phyloP scores from a whole-genome alignment of 2,329 filamentous ascomycete species.

The Colletotrichum tamarilloi region DNA sequence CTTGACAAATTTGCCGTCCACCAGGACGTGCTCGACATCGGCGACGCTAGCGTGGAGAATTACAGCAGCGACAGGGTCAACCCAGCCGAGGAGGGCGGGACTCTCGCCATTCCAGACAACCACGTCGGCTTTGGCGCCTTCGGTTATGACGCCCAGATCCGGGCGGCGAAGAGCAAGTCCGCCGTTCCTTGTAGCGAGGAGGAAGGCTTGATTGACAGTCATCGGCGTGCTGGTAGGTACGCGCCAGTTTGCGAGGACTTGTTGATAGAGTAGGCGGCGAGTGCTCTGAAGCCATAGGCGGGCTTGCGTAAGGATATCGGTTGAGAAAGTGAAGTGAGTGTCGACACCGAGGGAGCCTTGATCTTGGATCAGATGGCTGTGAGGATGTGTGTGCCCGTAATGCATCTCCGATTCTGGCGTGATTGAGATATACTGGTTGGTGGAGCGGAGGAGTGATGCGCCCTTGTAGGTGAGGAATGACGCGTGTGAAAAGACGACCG shows the following conservation, averaged over 20 bases:
- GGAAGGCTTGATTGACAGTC: slow-evolving; percentile 65
- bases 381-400: slow-evolving; percentile 63
- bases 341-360: slow-evolving; percentile 65
- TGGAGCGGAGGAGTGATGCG: slow-evolving; percentile 54
- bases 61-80: slow-evolving; percentile 65
- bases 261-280: slow-evolving; percentile 51
- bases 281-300: slow-evolving; percentile 63
- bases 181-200: slow-evolving; percentile 63
- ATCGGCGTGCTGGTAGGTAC: slow-evolving; percentile 62
- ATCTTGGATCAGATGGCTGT: slow-evolving; percentile 56
- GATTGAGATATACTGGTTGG: slow-evolving; percentile 65
- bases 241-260: slow-evolving; percentile 52
- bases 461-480: slow-evolving; percentile 54
- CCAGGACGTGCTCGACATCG: slow-evolving; percentile 62
- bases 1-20: slow-evolving; percentile 62
- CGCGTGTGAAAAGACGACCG: slow-evolving; percentile 65
- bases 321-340: slow-evolving; percentile 63
- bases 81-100: slow-evolving; percentile 64
- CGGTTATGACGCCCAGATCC: slow-evolving; percentile 61
- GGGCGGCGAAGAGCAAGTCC: slow-evolving; percentile 60
- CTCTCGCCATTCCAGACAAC: slow-evolving; percentile 62
- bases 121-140: slow-evolving; percentile 65
- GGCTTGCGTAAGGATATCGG: slow-evolving; percentile 63
- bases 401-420: slow-evolving; percentile 71
- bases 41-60: slow-evolving; percentile 65